These are phyloP conservation scores for Botryotinia convoluta DNA, from an alignment of 2,329 filamentous ascomycete species.

Conservation along the genomic window DNA sequence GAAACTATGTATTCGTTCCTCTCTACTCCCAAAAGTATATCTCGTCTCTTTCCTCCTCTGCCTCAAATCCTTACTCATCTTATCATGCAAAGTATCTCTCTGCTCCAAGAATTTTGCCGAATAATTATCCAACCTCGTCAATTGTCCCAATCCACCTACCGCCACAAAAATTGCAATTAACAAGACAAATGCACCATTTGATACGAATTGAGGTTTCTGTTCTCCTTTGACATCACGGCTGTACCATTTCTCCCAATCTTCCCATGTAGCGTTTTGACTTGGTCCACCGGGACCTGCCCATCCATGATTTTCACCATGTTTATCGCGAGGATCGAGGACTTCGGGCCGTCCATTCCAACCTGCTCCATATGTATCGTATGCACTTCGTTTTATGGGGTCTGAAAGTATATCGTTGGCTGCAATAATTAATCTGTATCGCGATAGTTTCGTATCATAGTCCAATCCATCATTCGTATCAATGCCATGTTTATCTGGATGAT, in stretches of 20 bases:
- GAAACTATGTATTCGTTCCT: slow-evolving; percentile 74
- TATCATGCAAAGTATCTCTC: slow-evolving; percentile 63
- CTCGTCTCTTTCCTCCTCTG: slow-evolving; percentile 52
- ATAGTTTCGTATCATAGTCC: slow-evolving; percentile 64
- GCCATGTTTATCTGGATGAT: slow-evolving; percentile 76
- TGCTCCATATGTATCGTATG: slow-evolving; percentile 77
- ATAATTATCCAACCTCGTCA: slow-evolving; percentile 62
- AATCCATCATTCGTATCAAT: slow-evolving; percentile 45
- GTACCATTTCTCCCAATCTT: slow-evolving; percentile 90
- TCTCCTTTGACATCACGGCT: slow-evolving; percentile 47
- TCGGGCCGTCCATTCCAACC: slow-evolving; percentile 66
- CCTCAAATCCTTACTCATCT: slow-evolving; percentile 61
- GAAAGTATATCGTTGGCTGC: slow-evolving; percentile 86
- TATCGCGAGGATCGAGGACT: slow-evolving; percentile 32
- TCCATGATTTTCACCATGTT: slow-evolving; percentile 24
- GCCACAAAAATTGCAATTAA: slow-evolving; percentile 69
- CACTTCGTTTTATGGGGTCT: slow-evolving; percentile 70
- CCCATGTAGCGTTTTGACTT: slow-evolving; percentile 85
- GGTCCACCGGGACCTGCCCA: slow-evolving; percentile 43
- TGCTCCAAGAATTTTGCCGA: slow-evolving; percentile 63
- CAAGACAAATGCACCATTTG: slow-evolving; percentile 73
- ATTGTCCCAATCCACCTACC: slow-evolving; percentile 70
- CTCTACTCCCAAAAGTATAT: slow-evolving; percentile 50
- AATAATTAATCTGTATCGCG: slow-evolving; percentile 86
- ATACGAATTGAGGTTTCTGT: slow-evolving; percentile 63